A percentile compares a stretch with the other conserved stretches of the same genome.
These are phyloP conservation scores for Phytophthora sp. DNA, from an alignment of 352 stramenopile species.

Conservation along the genomic window DNA sequence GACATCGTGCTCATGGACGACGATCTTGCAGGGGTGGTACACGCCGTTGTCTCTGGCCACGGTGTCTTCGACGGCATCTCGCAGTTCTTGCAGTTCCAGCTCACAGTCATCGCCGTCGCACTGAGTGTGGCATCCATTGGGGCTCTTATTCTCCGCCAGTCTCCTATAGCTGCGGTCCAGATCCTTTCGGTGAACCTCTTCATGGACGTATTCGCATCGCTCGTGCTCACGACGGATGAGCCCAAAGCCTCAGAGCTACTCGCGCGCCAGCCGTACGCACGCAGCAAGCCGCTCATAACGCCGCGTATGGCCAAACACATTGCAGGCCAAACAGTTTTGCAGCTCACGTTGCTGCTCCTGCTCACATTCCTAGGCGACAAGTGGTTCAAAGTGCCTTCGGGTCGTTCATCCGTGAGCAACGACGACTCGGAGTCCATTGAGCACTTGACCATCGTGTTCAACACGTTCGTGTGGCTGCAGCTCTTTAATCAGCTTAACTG, in stretches of 20 bases:
- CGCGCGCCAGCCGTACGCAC: constrained; percentile 83
- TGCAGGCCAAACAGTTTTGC: constrained; percentile 87
- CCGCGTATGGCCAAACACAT: constrained; percentile 94
- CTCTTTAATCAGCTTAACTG: constrained; percentile 82
- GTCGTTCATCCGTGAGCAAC: constrained; percentile 40
- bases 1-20: constrained; percentile 97
- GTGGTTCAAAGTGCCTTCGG: constrained; percentile 48
- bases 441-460: constrained; percentile 96
- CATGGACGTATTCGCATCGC: constrained; percentile 95
- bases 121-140: constrained; percentile 90
- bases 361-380: constrained; percentile 72
- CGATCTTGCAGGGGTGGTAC: constrained; percentile 95
- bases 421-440: constrained; percentile 56
- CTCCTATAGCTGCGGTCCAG: constrained; percentile 92
- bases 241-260: constrained; percentile 83
- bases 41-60: constrained; percentile 93
- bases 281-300: constrained; percentile 86
- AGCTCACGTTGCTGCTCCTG: constrained; percentile 88
- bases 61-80: constrained; percentile 96
- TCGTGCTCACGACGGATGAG: constrained; percentile 93
- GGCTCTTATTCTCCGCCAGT: constrained; percentile 56
- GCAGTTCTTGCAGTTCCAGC: constrained; percentile 97
- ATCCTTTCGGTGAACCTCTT: constrained; percentile 98
- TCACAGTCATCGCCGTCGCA: constrained; percentile 95
- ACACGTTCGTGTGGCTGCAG: constrained; percentile 96